Evolutionary conservation across 352 stramenopile species (phyloP), one percentile per base, ranked within the genome.

Genomic region (Pelagophyceae sp.): DNA sequence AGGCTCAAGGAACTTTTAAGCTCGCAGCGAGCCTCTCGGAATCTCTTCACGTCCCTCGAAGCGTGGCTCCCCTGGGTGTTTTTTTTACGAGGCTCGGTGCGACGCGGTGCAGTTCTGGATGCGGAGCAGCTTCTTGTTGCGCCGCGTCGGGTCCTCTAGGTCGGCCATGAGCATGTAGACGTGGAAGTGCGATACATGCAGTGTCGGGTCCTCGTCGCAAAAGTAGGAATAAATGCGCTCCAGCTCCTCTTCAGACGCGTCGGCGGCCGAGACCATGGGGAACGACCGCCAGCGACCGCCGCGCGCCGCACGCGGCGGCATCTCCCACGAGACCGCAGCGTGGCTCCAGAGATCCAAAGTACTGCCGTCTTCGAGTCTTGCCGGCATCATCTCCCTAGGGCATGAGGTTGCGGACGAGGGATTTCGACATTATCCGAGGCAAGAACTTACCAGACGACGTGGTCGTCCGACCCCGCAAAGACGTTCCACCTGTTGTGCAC

Each of bases 401-500:
- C n/a, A n/a, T n/a, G n/a, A n/a, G n/a, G n/a, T n/a, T n/a, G n/a
- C n/a, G n/a, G n/a, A n/a, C n/a, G n/a, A n/a, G n/a, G n/a, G n/a
- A n/a, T n/a, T n/a, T n/a, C n/a, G n/a, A n/a, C n/a, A n/a, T n/a
- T n/a, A n/a, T n/a, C n/a, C n/a, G n/a, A n/a, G n/a, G n/a, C n/a
- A n/a, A n/a, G n/a, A n/a, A n/a, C n/a, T n/a, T n/a, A n/a, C 67
- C 67, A 74, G 0, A 31, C 35, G 5, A 74, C 67, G 35, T 50
- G 33, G 35, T 50, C 35, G 17, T 74, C 67, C 17, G 5, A n/a
- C 11, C 67, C 67, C 2, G 35, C 33, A n/a, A 74, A 74, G 20
- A 74, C 67, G 67, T 74, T 74, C 67, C 67, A 74, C 35, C 67
- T 33, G 67, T 74, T 74, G 67, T 74, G 67, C 23, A 74, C 6